These are phyloP conservation scores for Candida labiduridarum DNA, from an alignment of 1,139 yeast genomes.

Conservation along the genomic window DNA sequence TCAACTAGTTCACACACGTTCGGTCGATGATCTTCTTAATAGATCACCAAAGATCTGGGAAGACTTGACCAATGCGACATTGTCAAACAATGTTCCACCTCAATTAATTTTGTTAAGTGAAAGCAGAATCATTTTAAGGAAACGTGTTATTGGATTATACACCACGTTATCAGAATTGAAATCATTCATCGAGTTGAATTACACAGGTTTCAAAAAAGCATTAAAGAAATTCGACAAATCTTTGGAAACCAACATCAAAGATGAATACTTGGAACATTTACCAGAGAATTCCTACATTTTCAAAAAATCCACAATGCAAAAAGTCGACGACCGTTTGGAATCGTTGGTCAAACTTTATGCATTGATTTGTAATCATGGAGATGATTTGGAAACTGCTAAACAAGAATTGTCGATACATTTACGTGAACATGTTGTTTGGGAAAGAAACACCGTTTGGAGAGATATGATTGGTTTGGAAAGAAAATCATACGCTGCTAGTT, in stretches of 20 bases:
- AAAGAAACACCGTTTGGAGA: conserved; percentile 72
- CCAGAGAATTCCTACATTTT: conserved; percentile 39
- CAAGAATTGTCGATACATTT: conserved; percentile 60
- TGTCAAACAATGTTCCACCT: conserved; percentile 33
- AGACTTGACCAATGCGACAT: conserved; percentile 23
- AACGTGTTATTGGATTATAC: conserved; percentile 56
- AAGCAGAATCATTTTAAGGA: conserved; percentile 54
- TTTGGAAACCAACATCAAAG: conserved; percentile 45
- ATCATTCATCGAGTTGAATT: conserved; percentile 66
- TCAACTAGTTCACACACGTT: conserved; percentile 26
- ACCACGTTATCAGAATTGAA: conserved; percentile 66
- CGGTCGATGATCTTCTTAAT: conserved; percentile 42
- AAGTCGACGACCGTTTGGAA: conserved; percentile 46
- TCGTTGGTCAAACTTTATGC: conserved; percentile 42
- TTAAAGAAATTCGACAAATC: conserved; percentile 72
- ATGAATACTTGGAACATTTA: conserved; percentile 35
- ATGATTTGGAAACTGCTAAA: conserved; percentile 44
- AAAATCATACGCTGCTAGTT: conserved; percentile 48
- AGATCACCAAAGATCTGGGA: conserved; percentile 41
- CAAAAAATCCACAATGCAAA: conserved; percentile 40
- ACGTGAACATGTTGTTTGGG: conserved; percentile 77
- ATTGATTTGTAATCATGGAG: conserved; percentile 43
- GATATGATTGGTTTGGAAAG: conserved; percentile 88
- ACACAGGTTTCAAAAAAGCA: conserved; percentile 69
- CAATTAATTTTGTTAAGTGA: conserved; percentile 44